Evolutionary conservation across 129 eudicot genomes (phyloP).

Genomic region (Centaurea solstitialis): DNA sequence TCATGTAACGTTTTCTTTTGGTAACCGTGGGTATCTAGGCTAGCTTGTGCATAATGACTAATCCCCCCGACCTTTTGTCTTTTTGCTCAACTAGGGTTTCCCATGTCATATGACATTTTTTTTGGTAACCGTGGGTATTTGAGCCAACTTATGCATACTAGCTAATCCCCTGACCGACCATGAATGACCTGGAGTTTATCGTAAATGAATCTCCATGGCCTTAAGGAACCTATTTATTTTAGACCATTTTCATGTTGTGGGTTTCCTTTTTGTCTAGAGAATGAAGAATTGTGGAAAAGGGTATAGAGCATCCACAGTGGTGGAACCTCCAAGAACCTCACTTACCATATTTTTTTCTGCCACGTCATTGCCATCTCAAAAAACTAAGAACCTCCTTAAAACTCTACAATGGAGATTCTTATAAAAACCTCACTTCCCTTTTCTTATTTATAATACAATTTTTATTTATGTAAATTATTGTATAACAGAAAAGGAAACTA

Average conservation of each 20-base stretch:
- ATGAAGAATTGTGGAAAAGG: background rate
- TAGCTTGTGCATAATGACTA: background rate
- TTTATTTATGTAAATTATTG: too few relatives aligned
- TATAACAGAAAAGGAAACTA: too few relatives aligned
- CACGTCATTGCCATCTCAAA: too few relatives aligned
- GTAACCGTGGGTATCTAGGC: background rate
- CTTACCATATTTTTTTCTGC: too few relatives aligned
- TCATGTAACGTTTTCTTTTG: background rate
- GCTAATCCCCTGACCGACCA: background rate
- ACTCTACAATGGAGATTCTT: too few relatives aligned
- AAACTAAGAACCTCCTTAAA: too few relatives aligned
- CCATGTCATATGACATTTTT: background rate
- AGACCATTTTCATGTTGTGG: background rate
- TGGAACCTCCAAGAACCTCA: too few relatives aligned
- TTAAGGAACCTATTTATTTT: background rate
- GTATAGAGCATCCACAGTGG: too few relatives aligned
- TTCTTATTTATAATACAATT: too few relatives aligned
- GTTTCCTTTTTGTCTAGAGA: background rate
- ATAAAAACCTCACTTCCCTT: too few relatives aligned
- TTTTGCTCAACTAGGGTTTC: slow-evolving; percentile 12
- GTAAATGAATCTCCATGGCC: background rate
- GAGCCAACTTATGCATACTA: background rate
- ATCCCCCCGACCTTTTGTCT: background rate
- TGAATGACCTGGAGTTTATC: background rate
- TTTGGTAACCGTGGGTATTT: background rate